Evolutionary conservation across 345 rosid genomes (phyloP), one percentile per base, ranked within the genome.

Genomic region (Erysimum cheiranthoides): DNA sequence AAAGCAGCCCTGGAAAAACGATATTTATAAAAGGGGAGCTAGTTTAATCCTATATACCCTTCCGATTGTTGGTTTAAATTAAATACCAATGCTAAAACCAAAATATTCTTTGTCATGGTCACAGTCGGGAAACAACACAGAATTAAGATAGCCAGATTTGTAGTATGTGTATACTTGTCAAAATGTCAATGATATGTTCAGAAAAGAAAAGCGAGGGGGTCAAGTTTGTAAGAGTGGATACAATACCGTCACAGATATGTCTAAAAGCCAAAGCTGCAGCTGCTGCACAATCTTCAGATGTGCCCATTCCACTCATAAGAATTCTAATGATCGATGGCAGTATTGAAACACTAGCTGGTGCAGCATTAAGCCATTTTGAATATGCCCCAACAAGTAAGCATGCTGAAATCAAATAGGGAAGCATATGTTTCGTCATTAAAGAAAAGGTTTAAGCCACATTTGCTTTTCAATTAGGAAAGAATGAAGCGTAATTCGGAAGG

Each of bases 241-340:
- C 71, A 78, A 73, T 90, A 93, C 98, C 98, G 80, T 89, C 90
- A 81, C 98, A 93, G 39, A 88, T 87, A 79, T 91, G 96, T 69
- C 93, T 88, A 84, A 95, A 95, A 68, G 99, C 97, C 80, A 93
- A 72, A 80, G 99, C 96, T 46, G 99, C 99, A 75, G 99, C 93
- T 9, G 99, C 99, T 18, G 98, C 99, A 35, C 96, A 90, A 80
- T 95, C 98, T 85, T 95, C 97, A 35, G 96, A 92, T 66, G 84
- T 86, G 69, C 92, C 89, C 99, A 95, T 91, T 86, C 96, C 97
- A 18, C 80, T 87, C 86, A 89, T 81, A 61, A 93, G 97, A 75
- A 91, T 82, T 61, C 77, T 82, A 73, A 91, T 87, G 45, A 93
- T 84, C 16, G 88, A 86, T 51, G 98, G 87, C 82, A 96, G 83